These are phyloP conservation scores for Conidiobolus incongruus DNA, from an alignment of 371 early-diverging fungal species.

Conservation along the genomic window DNA sequence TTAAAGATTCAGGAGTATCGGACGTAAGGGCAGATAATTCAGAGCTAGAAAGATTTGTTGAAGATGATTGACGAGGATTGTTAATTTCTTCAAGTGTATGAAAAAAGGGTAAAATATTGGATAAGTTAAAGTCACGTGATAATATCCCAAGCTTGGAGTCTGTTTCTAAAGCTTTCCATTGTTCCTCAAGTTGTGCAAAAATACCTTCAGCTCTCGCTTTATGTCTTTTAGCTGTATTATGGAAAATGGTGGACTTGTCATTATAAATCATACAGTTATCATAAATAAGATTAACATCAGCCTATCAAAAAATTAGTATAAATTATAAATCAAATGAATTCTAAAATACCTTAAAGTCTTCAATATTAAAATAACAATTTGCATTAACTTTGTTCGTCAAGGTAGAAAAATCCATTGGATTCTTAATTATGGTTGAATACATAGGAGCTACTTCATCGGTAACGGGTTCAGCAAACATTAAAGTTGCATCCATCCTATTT, in stretches of 20 bases:
- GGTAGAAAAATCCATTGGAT: constrained; percentile 28
- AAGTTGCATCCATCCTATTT: constrained; percentile 13
- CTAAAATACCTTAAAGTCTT: background rate
- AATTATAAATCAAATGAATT: background rate
- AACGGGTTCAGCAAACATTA: constrained; percentile 34
- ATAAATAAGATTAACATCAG: constrained; percentile 43
- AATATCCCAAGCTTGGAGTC: no score
- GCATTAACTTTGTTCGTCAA: constrained; percentile 14
- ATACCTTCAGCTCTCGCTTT: constrained; percentile 13
- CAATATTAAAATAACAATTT: constrained; percentile 10
- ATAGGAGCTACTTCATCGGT: constrained; percentile 46
- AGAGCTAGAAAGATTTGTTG: no score
- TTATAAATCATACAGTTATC: constrained; percentile 59
- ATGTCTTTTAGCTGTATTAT: constrained; percentile 29
- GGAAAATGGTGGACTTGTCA: constrained; percentile 41
- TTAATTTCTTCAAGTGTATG: no score
- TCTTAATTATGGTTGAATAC: constrained; percentile 34
- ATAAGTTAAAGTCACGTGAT: no score
- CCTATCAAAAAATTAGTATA: constrained; percentile 14
- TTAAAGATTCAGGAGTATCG: no score
- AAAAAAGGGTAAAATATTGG: no score
- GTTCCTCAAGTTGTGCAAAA: constrained; percentile 11
- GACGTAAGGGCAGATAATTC: no score
- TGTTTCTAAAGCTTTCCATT: background rate
- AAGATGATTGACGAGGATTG: no score